Evolutionary conservation across 352 stramenopile genomes (phyloP).

Genomic region (Phytophthora melonis): DNA sequence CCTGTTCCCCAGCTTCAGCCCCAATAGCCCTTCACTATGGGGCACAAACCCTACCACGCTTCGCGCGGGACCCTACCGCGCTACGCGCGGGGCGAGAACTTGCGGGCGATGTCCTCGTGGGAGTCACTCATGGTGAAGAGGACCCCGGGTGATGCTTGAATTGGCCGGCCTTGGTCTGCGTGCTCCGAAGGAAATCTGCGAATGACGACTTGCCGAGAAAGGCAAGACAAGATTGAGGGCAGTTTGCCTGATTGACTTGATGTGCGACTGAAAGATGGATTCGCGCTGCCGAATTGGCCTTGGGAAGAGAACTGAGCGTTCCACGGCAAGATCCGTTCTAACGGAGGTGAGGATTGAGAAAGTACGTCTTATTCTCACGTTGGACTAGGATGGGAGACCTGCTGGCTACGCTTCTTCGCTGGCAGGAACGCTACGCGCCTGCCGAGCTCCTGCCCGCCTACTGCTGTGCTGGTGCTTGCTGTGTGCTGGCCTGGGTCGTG

Average conservation of each 20-base stretch:
- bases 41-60: too few species aligned
- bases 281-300: not conserved
- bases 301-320: too few species aligned
- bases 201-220: not conserved
- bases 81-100: too few species aligned
- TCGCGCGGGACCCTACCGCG: too few species aligned
- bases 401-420: not conserved
- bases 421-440: not conserved
- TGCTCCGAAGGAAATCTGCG: not conserved
- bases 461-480: not conserved
- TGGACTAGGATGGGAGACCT: not conserved
- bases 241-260: not conserved
- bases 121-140: not conserved
- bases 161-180: not conserved
- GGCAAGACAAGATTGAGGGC: not conserved
- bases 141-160: too few species aligned
- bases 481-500: not conserved
- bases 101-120: not conserved
- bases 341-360: not conserved
- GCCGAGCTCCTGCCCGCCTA: not conserved
- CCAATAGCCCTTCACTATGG: too few species aligned
- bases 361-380: not conserved
- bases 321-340: too few species aligned
- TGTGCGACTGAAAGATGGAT: not conserved
- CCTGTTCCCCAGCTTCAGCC: too few species aligned